Evolutionary conservation across 164 flowering plant genomes (phyloP), one percentile per base, ranked within the genome.

Genomic region (Magnolia officinalis): DNA sequence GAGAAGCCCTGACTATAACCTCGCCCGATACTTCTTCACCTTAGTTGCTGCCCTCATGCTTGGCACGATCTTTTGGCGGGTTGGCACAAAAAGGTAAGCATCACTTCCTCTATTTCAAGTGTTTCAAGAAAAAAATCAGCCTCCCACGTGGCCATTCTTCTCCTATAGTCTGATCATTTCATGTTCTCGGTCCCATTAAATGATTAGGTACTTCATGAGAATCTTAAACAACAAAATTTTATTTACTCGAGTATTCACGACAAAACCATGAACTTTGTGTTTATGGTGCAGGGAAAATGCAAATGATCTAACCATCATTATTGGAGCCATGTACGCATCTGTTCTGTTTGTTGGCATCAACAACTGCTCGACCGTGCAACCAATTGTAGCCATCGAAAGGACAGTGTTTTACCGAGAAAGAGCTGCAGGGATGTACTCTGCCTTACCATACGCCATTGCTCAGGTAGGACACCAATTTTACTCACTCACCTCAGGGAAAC

Each of bases 381-480:
- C 98, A 10, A 71, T 95, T 61, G 95, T 95, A 1, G 89, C 91
- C 20, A 70, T 87, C 9, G 99, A 95, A 78, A 87, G 99, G 82
- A 92, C 96, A 0, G 98, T 95, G 14, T 95, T 91, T 71, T 93
- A 93, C 76, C 82, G 97, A 69, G 98, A 95, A 86, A 80, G 90
- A 81, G 97, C 97, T 8, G 98, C 98, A 8, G 99, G 98, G 58
- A 95, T 95, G 99, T 95, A 93, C 78, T 92, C 96, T 21, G 92
- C 96, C 3, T 74, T 93, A 71, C 98, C 99, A 70, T 95, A 93
- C 77, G 97, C 95, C 70, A 79, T 93, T 61, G 90, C 99, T 77
- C 99, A 93, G 91, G 98, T 92, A 55, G 78, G 76, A 73, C 29
- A 18, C 14, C 18, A 1, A 45, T 68, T 31, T 68, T 29, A 65